Percentiles rank a stretch among this genome's conserved stretches.
Conservation (phyloP, 192 early-diverging fungal genomes). For the Linnemannia hyalina region DNA sequence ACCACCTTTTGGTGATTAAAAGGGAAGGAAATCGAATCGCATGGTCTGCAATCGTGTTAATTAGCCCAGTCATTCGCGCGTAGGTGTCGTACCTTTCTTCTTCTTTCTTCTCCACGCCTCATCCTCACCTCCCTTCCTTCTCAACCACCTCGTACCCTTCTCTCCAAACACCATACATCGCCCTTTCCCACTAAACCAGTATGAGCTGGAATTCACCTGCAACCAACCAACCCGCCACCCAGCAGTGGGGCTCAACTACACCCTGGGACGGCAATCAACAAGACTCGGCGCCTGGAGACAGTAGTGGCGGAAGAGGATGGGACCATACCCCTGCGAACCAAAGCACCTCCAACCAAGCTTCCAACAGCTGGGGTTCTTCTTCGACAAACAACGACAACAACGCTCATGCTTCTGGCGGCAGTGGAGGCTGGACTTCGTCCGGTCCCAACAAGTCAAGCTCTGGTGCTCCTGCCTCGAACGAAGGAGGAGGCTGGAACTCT, state of each 20-base stretch:
- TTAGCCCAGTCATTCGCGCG: background rate
- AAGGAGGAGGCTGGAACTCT: background rate
- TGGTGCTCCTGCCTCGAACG: background rate
- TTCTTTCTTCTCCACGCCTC: background rate
- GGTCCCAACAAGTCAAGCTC: background rate
- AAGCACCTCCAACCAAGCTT: background rate
- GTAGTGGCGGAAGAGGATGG: background rate
- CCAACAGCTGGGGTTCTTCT: background rate
- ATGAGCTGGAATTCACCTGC: background rate
- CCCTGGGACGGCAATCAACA: background rate
- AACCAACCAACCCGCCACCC: background rate
- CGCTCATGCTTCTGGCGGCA: background rate
- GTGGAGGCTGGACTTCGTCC: background rate
- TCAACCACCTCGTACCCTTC: background rate
- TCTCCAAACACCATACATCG: background rate
- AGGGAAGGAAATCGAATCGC: background rate
- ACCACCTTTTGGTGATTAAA: background rate
- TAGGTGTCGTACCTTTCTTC: background rate
- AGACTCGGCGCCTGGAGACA: background rate
- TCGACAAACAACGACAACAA: background rate
- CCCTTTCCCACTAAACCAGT: background rate
- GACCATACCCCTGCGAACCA: background rate
- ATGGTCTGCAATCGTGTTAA: background rate
- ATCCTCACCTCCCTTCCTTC: background rate
- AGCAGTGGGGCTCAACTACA: background rate